Evolutionary conservation across 768 basidiomycete species (phyloP), one percentile per base, ranked within the genome.

Genomic region (Coprinopsis marcescibilis): DNA sequence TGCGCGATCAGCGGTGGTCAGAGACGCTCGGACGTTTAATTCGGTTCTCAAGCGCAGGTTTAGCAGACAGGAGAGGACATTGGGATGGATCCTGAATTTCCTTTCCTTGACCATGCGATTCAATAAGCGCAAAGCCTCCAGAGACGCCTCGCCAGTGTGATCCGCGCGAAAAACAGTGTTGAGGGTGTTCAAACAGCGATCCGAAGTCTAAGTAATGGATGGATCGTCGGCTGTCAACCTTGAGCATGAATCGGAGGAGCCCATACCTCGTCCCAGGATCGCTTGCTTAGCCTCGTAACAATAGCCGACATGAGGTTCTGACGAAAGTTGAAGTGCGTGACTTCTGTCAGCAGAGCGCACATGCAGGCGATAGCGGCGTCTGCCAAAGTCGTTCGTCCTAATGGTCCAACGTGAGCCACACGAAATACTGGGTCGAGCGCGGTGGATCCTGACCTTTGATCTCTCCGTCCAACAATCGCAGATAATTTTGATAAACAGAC

Each of bases 41-140:
- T 97, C 94, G 51, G 77, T 86, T 64, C 88, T 85, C 30, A 99
- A 75, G 13, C 94, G 85, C 35, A 99, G 74, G 57, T 89, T 77
- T 43, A 90, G 72, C 3, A 99, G 77, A 61, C 87, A 89, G 12
- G 83, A 78, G 37, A 98, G 74, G 37, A 93, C 87, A 50, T 89
- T 83, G 7, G 95, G 90, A 58, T 94, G 86, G 33, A 98, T 82
- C 53, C 84, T 82, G 68, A 89, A 99, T 53, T 81, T 80, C 25
- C 83, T 82, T 60, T 96, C 95, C 63, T 95, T 97, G 62, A 96
- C 80, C 89, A 97, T 97, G 50, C 93, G 81, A 55, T 96, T 93
- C 52, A 99, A 65, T 30, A 97, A 71, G 36, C 93, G 87, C 33
- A 98, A 89, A 48, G 84, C 70, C 62, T 96, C 91, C 48, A 97